Evolutionary conservation across 306 rosid genomes (phyloP), one percentile per base, ranked within the genome.

Genomic region (Lotus japonicus): DNA sequence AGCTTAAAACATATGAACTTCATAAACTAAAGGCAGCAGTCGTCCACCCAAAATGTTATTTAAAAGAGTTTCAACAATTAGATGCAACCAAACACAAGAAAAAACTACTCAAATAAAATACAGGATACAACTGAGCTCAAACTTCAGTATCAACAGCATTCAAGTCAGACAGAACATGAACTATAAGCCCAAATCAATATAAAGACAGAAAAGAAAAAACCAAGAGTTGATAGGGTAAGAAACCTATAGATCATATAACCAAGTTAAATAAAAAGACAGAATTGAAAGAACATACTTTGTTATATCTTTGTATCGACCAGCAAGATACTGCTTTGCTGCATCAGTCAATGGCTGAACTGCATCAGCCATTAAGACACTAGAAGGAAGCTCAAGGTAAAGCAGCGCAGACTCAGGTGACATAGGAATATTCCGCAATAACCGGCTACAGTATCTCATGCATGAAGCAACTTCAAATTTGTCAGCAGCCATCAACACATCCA

Each of bases 381-480:
- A 94, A 43, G 99, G 99, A 73, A 95, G 99, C 41, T 95, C 99
- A 4, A 95, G 85, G 81, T 90, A 95, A 21, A 90, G 91, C 88
- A 95, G 75, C 33, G 97, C 99, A 66, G 97, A 90, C 64, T 90
- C 95, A 0, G 97, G 95, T 35, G 96, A 86, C 99, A 95, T 95
- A 7, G 97, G 73, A 68, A 84, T 72, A 65, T 81, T 88, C 66
- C 91, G 82, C 81, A 95, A 71, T 18, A 81, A 68, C 3, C 84
- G 80, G 65, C 96, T 87, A 82, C 99, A 95, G 53, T 87, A 77
- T 53, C 90, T 87, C 97, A 90, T 90, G 71, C 99, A 90, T 2
- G 99, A 95, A 23, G 97, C 95, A 26, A 95, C 99, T 80, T 95
- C 95, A 68, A 90, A 95, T 59, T 95, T 95, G 85, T 95, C 99